Percentiles rank a stretch among this genome's conserved stretches.
phyloP scores from a whole-genome alignment of 257 asterid species.

The Agastache rugosa region DNA sequence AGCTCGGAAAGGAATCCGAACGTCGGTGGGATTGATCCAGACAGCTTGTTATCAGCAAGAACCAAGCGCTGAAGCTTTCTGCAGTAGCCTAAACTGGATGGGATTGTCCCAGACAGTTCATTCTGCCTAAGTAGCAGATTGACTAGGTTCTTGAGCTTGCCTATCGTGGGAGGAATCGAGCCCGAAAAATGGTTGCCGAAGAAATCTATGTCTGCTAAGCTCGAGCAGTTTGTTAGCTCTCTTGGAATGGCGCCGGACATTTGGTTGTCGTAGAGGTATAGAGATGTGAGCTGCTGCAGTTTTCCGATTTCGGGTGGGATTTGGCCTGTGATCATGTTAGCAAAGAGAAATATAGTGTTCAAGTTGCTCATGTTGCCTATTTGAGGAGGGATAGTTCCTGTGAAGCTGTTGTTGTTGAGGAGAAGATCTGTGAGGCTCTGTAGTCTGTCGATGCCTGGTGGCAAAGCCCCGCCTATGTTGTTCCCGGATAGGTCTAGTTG shows the following conservation, averaged over 20 bases:
- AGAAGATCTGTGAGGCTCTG: constrained; percentile 74
- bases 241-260: constrained; percentile 73
- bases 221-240: constrained; percentile 74
- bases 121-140: constrained; percentile 76
- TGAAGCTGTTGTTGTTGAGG: constrained; percentile 81
- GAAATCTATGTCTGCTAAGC: constrained; percentile 70
- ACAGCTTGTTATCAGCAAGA: constrained; percentile 81
- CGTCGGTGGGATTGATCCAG: constrained; percentile 77
- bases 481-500: constrained; percentile 82
- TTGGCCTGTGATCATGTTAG: constrained; percentile 67
- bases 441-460: constrained; percentile 55
- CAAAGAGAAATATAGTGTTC: constrained; percentile 58
- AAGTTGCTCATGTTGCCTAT: constrained; percentile 74
- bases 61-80: constrained; percentile 69
- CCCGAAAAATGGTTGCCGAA: constrained; percentile 78
- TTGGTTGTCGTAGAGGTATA: constrained; percentile 81
- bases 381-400: constrained; percentile 62
- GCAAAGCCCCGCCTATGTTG: constrained; percentile 57
- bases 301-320: constrained; percentile 78
- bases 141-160: constrained; percentile 72
- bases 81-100: constrained; percentile 83
- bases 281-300: constrained; percentile 53
- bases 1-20: constrained; percentile 65
- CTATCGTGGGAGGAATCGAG: constrained; percentile 70
- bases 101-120: constrained; percentile 71